Percentiles rank a stretch among this genome's conserved stretches.
Conservation (phyloP, 495 filamentous ascomycete species). For the Lepraria neglecta region DNA sequence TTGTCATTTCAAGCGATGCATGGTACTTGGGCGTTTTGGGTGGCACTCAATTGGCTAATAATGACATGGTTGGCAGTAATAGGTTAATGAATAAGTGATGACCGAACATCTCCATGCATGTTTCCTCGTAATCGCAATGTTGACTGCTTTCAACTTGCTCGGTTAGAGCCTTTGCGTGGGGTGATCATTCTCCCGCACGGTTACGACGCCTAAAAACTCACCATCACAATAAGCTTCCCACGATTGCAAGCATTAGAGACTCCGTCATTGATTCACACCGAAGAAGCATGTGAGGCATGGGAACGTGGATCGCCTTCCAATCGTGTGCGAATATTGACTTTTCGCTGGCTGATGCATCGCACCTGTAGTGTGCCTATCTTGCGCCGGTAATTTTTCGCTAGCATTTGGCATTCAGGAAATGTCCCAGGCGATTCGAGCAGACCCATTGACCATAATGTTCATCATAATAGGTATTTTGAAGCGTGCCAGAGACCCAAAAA, state of each 20-base stretch:
- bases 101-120: background rate
- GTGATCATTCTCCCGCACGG: background rate
- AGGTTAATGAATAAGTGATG: conserved; percentile 6
- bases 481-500: background rate
- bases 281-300: background rate
- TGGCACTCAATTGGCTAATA: background rate
- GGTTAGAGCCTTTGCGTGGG: background rate
- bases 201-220: background rate
- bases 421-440: no score
- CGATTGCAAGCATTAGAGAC: background rate
- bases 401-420: background rate
- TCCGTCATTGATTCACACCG: background rate
- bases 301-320: background rate
- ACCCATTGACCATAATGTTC: background rate
- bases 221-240: background rate
- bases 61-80: conserved; percentile 7
- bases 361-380: conserved; percentile 6
- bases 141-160: background rate
- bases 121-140: background rate
- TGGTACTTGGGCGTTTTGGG: conserved; percentile 9
- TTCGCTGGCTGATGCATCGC: conserved; percentile 7
- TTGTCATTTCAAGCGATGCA: conserved; percentile 11
- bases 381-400: conserved; percentile 7
- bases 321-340: background rate
- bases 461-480: background rate